A percentile compares a stretch with the other conserved stretches of the same genome.
These are phyloP conservation scores for Pelargonium citronellum DNA, from an alignment of 441 rosid genomes.

Conservation along the genomic window DNA sequence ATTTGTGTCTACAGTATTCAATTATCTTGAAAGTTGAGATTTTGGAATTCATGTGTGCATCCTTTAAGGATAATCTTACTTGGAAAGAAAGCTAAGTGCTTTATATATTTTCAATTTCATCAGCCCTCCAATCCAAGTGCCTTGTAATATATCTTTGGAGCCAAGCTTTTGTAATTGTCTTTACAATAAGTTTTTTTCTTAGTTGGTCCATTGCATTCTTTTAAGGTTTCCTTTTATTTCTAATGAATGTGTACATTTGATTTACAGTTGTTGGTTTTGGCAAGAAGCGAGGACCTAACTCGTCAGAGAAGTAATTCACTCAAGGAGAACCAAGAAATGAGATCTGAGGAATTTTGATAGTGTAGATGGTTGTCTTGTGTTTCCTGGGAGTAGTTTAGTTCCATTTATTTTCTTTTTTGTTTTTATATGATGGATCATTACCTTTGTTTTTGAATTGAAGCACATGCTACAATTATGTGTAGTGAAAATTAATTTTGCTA, in stretches of 20 bases:
- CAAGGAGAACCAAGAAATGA: neutral
- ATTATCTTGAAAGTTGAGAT: neutral
- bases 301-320: slow-evolving; percentile 28
- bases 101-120: neutral
- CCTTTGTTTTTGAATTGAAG: neutral
- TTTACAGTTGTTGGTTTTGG: slow-evolving; percentile 32
- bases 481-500: too few species aligned
- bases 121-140: too few species aligned
- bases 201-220: neutral
- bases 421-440: neutral
- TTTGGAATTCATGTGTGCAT: neutral
- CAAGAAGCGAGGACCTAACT: slow-evolving; percentile 36
- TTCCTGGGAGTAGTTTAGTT: slow-evolving; percentile 1
- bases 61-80: neutral
- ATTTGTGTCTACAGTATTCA: neutral
- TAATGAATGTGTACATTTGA: neutral
- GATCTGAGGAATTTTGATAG: neutral
- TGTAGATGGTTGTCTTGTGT: neutral
- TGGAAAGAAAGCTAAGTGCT: neutral
- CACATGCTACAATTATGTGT: neutral
- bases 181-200: neutral
- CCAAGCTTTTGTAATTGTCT: neutral
- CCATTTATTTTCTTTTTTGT: neutral
- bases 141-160: neutral
- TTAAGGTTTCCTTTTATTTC: neutral